Evolutionary conservation across 139 green algal genomes (phyloP).

Genomic region (Mychonastes homosphaera): DNA sequence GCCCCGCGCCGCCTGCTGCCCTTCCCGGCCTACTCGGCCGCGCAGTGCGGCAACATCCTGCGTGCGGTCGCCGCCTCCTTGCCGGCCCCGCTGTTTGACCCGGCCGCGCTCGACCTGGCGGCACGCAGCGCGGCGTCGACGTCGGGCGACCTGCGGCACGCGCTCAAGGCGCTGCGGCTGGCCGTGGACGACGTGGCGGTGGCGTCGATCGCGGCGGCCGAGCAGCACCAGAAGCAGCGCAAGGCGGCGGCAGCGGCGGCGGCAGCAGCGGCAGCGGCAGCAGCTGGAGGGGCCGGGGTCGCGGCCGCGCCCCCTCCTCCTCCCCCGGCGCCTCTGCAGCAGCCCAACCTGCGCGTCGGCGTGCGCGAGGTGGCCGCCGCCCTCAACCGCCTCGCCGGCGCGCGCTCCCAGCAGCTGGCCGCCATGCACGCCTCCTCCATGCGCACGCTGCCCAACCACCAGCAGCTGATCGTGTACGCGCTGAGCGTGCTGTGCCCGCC

Average conservation of each 20-base stretch:
- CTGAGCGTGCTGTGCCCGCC: slow-evolving; percentile 14
- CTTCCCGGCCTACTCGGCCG: slow-evolving; percentile 38
- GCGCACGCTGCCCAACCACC: slow-evolving; percentile 18
- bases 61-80: background rate
- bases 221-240: slow-evolving; percentile 8
- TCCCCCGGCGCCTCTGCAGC: background rate
- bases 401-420: slow-evolving; percentile 9
- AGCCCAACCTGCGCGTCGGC: background rate
- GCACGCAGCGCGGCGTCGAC: slow-evolving; percentile 25
- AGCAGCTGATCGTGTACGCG: slow-evolving; percentile 22
- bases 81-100: slow-evolving; percentile 25
- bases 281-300: background rate
- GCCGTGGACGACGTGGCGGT: slow-evolving; percentile 13
- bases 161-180: slow-evolving; percentile 23
- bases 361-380: too few species aligned
- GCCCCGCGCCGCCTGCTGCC: slow-evolving; percentile 22
- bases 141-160: slow-evolving; percentile 31
- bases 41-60: slow-evolving; percentile 19
- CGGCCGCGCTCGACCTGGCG: slow-evolving; percentile 28
- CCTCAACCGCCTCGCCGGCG: too few species aligned
- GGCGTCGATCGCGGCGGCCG: background rate
- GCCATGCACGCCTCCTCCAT: slow-evolving; percentile 8
- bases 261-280: background rate
- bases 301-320: background rate
- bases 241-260: background rate